phyloP scores from a whole-genome alignment of 78 protist species.

The Dictyostelium brefeldianum region DNA sequence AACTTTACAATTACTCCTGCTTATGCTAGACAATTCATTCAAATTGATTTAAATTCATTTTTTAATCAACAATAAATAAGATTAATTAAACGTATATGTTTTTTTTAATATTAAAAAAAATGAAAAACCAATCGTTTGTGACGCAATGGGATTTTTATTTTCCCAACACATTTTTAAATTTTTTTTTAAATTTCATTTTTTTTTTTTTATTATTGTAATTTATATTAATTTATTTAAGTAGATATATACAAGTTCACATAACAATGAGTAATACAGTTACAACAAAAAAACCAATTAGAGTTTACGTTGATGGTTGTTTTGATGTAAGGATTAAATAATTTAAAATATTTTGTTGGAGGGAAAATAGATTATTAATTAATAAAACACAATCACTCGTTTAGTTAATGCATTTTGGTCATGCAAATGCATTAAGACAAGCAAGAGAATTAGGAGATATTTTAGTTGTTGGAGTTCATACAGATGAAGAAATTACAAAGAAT shows the following conservation, averaged over 20 bases:
- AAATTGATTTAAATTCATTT: constrained; percentile 65
- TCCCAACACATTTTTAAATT: background rate
- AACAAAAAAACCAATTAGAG: constrained; percentile 77
- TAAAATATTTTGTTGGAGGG: background rate
- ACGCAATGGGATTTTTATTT: background rate
- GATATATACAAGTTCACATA: background rate
- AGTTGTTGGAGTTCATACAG: constrained; percentile 94
- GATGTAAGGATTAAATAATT: constrained; percentile 78
- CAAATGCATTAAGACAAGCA: constrained; percentile 94
- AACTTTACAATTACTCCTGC: constrained; percentile 40
- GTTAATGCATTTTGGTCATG: constrained; percentile 96
- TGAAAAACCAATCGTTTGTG: too few species aligned
- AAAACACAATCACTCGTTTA: background rate
- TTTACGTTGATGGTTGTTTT: constrained; percentile 94
- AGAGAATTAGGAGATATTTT: constrained; percentile 86
- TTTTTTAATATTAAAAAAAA: too few species aligned
- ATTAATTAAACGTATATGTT: too few species aligned
- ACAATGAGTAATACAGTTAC: background rate
- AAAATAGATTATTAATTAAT: background rate
- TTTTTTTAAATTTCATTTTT: background rate
- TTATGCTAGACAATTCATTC: constrained; percentile 58
- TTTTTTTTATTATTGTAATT: background rate
- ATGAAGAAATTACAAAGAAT: constrained; percentile 90
- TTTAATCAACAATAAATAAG: constrained; percentile 27
- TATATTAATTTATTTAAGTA: background rate